Base-by-base conservation (phyloP, 1,139 yeast species). In the Diutina mesorugosa region DNA sequence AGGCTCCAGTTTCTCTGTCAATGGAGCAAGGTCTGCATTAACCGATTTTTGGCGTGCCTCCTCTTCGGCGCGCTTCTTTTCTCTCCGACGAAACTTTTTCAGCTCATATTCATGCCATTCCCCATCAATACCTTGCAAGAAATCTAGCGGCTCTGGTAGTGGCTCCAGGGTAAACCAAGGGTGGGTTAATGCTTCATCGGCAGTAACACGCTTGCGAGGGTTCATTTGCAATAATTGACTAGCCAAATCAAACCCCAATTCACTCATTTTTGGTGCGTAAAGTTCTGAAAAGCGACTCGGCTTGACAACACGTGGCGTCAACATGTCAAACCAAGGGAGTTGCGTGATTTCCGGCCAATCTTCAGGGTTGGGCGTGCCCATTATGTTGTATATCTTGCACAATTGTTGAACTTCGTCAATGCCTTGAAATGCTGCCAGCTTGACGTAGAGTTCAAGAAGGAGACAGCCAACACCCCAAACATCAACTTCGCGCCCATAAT, bases 21-120 rank as follows among this genome's bases (percentile, higher is more conserved):
- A 35, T 16, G 41, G 41, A 7, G 41, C 41, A 2, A 35, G 41
- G 6, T 35, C 41, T n/a, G 41, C n/a, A n/a, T 35, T 8, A 3
- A 35, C 41, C n/a, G 14, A 21, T 45, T 45, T 45, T 16, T 45
- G 47, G n/a, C 47, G 47, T n/a, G 51, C 51, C 38, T 47, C 51
- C 30, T 47, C 51, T 9, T 47, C 51, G 2, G 32, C 51, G 2
- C 30, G 29, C 12, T 14, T 14, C 50, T 47, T 47, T 66, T 80
- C 83, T 64, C 78, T 84, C 62, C 88, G 77, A 64, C 95, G 76
- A 64, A 89, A 81, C 70, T 84, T 85, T 69, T 93, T 90, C 4
- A 97, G 95, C 66, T 93, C 99, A 68, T 87, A 91, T 66, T 93
- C 99, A 67, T 93, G 99, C 95, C 98, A 91, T 68, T 95, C 98